These are phyloP conservation scores for Talaromyces atroroseus DNA, from an alignment of 2,329 filamentous ascomycete genomes.

Conservation along the genomic window DNA sequence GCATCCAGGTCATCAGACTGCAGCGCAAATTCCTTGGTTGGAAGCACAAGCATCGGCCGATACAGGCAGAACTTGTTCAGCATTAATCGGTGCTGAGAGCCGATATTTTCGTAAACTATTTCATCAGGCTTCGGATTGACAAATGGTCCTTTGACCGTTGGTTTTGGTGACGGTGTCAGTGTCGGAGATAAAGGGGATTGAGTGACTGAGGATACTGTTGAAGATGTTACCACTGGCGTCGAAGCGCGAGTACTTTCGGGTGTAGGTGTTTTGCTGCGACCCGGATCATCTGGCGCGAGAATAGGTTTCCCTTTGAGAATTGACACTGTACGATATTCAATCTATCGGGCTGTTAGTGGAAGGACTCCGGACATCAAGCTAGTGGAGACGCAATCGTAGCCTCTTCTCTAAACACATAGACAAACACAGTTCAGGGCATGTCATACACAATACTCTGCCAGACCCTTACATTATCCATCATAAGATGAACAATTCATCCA, in stretches of 20 bases:
- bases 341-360: slow-evolving; percentile 9
- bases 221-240: slow-evolving; percentile 4
- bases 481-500: neutral
- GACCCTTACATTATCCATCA: neutral
- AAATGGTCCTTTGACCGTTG: slow-evolving; percentile 18
- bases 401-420: neutral
- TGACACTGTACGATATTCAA: slow-evolving; percentile 20
- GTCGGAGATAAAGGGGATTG: neutral
- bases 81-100: slow-evolving; percentile 19
- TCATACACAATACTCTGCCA: neutral
- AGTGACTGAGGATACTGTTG: neutral
- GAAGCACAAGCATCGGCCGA: slow-evolving; percentile 34
- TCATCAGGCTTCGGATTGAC: slow-evolving; percentile 21
- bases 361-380: neutral
- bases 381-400: neutral
- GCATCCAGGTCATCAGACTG: slow-evolving; percentile 30
- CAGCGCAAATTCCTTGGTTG: slow-evolving; percentile 33
- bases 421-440: neutral
- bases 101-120: slow-evolving; percentile 17
- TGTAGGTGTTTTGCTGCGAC: slow-evolving; percentile 15
- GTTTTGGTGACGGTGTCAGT: neutral
- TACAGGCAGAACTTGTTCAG: slow-evolving; percentile 24
- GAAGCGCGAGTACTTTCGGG: slow-evolving; percentile 10
- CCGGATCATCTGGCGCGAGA: slow-evolving; percentile 20
- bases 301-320: slow-evolving; percentile 21